Conservation (phyloP, 2,329 filamentous ascomycete species). For the Monilinia polystroma region DNA sequence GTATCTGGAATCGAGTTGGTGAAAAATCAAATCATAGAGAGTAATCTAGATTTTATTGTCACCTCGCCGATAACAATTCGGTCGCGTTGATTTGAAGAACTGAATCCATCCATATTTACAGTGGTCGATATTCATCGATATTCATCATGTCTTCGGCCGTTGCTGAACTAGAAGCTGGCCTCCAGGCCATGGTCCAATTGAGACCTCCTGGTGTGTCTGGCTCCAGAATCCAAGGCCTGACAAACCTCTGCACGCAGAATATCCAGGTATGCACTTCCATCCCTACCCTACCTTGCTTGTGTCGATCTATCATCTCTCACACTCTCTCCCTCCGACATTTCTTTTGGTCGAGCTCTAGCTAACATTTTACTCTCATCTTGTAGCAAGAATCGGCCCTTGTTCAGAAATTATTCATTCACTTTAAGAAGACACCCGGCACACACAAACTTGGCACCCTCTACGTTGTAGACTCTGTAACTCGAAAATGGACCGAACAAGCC, state of each 20-base stretch:
- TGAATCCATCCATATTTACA: not conserved
- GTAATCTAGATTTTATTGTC: constrained; percentile 23
- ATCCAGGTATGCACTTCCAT: constrained; percentile 68
- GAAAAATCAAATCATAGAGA: constrained; percentile 23
- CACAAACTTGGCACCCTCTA: constrained; percentile 99
- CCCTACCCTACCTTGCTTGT: too few species aligned
- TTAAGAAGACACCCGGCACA: constrained; percentile 90
- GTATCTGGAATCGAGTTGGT: constrained; percentile 22
- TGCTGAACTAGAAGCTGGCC: constrained; percentile 83
- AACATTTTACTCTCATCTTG: constrained; percentile 18
- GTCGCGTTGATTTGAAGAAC: constrained; percentile 25
- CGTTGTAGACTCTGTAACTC: constrained; percentile 99
- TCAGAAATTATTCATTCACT: constrained; percentile 94
- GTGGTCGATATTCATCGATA: not conserved
- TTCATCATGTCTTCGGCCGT: constrained; percentile 74
- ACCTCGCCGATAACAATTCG: constrained; percentile 14
- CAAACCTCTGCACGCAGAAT: constrained; percentile 81
- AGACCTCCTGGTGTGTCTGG: constrained; percentile 94
- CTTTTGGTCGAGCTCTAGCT: too few species aligned
- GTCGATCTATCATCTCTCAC: constrained; percentile 27
- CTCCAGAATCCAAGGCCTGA: constrained; percentile 85
- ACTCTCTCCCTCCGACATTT: not conserved
- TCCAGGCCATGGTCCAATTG: constrained; percentile 86
- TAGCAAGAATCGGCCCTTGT: constrained; percentile 86
- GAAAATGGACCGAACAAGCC: constrained; percentile 96